These are phyloP conservation scores for Penstemon davidsonii DNA, from an alignment of 257 asterid species.

Conservation along the genomic window DNA sequence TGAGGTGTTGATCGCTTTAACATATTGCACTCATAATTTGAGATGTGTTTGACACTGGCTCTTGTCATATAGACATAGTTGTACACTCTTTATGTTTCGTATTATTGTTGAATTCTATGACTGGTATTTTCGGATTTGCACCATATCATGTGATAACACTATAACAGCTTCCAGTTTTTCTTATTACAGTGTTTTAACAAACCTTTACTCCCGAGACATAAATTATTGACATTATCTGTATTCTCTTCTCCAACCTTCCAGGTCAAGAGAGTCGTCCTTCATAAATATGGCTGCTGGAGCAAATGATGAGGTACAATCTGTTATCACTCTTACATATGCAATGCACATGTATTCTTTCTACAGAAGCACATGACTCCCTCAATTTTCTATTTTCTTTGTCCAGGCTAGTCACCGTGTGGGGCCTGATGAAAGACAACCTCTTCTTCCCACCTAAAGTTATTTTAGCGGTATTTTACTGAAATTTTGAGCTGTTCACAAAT, in stretches of 20 bases:
- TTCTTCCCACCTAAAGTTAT: constrained; percentile 58
- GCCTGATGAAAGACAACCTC: constrained; percentile 74
- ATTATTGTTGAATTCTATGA: background rate
- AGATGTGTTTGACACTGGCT: background rate
- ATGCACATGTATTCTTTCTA: constrained; percentile 20
- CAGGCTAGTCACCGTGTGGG: constrained; percentile 76
- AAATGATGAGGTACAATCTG: constrained; percentile 65
- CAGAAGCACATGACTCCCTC: constrained; percentile 15
- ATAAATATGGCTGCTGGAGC: constrained; percentile 91
- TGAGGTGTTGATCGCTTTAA: background rate
- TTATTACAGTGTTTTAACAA: background rate
- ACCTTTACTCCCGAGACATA: constrained; percentile 18
- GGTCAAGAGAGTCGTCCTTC: constrained; percentile 75
- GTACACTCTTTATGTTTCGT: background rate
- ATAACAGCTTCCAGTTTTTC: constrained; percentile 2
- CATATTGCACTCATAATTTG: background rate
- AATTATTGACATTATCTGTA: constrained; percentile 17
- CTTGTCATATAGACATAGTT: background rate
- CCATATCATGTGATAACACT: background rate
- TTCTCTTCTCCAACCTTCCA: constrained; percentile 37
- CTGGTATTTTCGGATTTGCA: constrained; percentile 11
- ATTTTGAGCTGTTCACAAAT: constrained; percentile 12
- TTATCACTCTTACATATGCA: constrained; percentile 27
- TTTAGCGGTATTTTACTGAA: constrained; percentile 34
- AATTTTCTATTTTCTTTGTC: constrained; percentile 28